These are phyloP conservation scores for Pseudocercospora cruenta DNA, from an alignment of 2,329 filamentous ascomycete species.

Conservation along the genomic window DNA sequence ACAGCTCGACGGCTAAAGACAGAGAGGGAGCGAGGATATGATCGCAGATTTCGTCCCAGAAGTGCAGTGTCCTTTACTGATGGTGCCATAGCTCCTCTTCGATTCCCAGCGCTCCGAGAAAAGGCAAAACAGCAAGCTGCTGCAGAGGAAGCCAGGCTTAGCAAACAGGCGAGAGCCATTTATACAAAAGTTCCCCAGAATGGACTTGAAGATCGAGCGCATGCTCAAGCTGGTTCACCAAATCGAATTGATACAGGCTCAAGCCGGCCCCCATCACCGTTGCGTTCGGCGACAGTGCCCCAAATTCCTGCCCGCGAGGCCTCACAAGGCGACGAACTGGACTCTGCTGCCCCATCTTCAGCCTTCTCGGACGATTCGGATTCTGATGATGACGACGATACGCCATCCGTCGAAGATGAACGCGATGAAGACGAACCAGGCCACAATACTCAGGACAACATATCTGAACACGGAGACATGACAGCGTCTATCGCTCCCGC, in stretches of 20 bases:
- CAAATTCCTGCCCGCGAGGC: background rate
- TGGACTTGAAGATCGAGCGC: background rate
- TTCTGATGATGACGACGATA: background rate
- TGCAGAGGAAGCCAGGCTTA: background rate
- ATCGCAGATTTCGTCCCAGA: background rate
- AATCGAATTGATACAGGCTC: too few relatives aligned
- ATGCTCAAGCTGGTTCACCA: too few relatives aligned
- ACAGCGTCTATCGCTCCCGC: background rate
- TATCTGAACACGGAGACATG: background rate
- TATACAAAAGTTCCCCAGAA: background rate
- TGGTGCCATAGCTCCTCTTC: background rate
- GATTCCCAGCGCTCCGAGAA: background rate
- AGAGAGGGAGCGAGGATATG: background rate
- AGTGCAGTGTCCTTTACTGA: background rate
- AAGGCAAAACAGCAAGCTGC: background rate
- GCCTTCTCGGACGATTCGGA: background rate
- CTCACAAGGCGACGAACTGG: background rate
- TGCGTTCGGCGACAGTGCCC: too few relatives aligned
- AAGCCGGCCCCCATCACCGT: too few relatives aligned
- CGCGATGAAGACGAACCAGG: background rate
- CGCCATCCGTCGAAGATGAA: background rate
- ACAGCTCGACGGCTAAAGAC: background rate
- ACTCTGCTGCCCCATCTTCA: background rate
- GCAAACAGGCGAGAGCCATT: background rate
- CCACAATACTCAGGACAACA: background rate